Evolutionary conservation across 768 basidiomycete genomes (phyloP), one percentile per base, ranked within the genome.

Genomic region (Lyophyllum atratum): DNA sequence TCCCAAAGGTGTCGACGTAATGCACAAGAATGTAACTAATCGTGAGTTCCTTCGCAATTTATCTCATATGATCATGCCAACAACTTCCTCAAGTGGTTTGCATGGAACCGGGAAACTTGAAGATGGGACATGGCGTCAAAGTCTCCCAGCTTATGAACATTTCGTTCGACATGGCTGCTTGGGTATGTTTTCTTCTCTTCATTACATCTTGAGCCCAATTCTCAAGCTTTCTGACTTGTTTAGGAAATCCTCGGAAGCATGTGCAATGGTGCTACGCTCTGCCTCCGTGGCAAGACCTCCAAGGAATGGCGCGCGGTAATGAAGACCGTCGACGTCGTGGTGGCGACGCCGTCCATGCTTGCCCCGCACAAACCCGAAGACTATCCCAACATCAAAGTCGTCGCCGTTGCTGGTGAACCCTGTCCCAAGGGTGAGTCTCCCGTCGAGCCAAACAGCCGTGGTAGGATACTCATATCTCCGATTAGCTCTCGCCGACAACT

Each of bases 141-240:
- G 82, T 85, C n/a, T 77, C 83, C 9, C 85, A 86, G 64, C 68
- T 85, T 21, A 76, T 85, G 72, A 85, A 85, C 60, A 79, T 86
- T 42, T 80, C 84, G 2, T 86, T 85, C 63, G 85, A 85, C 61
- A 85, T 86, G 82, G 82, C 81, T 45, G 82, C 81, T 21, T 86
- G 85, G 85, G 82, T 72, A 61, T 14, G 49, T 51, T 25, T 24
- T 42, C 54, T 33, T 49, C 51, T 33, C 26, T 34, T 37, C 40
- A 39, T 19, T 45, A 47, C 7, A 25, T 31, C 79, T 77, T 75
- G 73, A 72, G 24, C 76, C 4, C 79, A 77, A 76, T 75, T 22
- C n/a, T 40, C 17, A 40, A 15, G 24, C 49, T n/a, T 39, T 56
- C 49, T 15, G 52, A 77, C 78, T 73, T 70, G 69, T 49, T 68